Conservation (phyloP, 257 asterid species). For the Plantago ovata region DNA sequence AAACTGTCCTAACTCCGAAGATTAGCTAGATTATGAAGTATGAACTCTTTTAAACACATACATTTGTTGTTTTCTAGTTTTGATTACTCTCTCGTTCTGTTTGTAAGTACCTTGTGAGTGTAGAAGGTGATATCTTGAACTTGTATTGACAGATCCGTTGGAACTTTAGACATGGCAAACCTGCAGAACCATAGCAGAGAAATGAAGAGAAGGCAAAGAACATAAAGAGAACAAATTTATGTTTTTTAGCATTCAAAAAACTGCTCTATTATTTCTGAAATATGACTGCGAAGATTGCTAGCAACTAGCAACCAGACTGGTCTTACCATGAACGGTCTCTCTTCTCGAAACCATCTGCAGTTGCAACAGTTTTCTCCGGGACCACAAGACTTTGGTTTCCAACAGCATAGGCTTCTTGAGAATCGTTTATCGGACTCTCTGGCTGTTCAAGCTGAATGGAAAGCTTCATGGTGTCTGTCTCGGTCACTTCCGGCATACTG, state of each 20-base stretch:
- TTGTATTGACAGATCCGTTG: conserved; percentile 69
- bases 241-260: background rate
- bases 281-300: background rate
- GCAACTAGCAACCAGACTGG: background rate
- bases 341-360: conserved; percentile 55
- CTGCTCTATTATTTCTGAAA: background rate
- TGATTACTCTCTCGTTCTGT: background rate
- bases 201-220: background rate
- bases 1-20: too few relatives aligned
- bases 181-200: conserved; percentile 33
- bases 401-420: conserved; percentile 22
- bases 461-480: conserved; percentile 24
- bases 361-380: conserved; percentile 29
- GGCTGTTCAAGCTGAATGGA: conserved; percentile 29
- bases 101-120: conserved; percentile 63
- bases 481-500: conserved; percentile 20
- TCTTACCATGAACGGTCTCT: conserved; percentile 71
- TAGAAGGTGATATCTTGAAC: conserved; percentile 72
- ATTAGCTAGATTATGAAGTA: too few relatives aligned
- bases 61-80: background rate
- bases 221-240: too few relatives aligned
- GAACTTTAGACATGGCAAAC: conserved; percentile 61
- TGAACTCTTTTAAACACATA: too few relatives aligned
- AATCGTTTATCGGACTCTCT: conserved; percentile 23
- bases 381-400: conserved; percentile 32